A percentile compares a stretch with the other conserved stretches of the same genome.
These are phyloP conservation scores for Penicillium sp. DNA, from an alignment of 2,329 filamentous ascomycete species.

Conservation along the genomic window DNA sequence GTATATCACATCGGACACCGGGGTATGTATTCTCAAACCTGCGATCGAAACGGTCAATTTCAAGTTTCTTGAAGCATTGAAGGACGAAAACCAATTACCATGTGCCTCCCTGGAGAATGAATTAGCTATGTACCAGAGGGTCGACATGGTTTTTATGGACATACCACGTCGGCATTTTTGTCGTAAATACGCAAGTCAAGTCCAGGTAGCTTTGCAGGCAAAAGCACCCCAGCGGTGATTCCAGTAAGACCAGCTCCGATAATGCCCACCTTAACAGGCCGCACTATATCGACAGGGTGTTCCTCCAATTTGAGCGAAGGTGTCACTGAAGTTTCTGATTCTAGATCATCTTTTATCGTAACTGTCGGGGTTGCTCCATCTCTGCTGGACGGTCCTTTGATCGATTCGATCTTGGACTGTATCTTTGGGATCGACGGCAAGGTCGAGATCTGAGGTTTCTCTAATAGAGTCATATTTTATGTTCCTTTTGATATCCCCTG, in stretches of 20 bases:
- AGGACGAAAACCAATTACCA: constrained; percentile 36
- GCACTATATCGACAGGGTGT: constrained; percentile 55
- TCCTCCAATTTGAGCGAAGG: constrained; percentile 43
- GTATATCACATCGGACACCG: constrained; percentile 70
- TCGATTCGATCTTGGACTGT: constrained; percentile 7
- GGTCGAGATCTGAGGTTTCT: constrained; percentile 7
- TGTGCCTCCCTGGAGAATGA: constrained; percentile 46
- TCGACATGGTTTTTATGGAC: constrained; percentile 42
- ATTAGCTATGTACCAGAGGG: constrained; percentile 19
- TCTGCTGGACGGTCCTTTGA: constrained; percentile 12
- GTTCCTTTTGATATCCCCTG: background rate
- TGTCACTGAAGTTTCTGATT: background rate
- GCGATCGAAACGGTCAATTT: constrained; percentile 21
- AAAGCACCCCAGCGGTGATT: constrained; percentile 65
- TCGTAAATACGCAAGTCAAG: constrained; percentile 69
- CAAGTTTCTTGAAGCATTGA: background rate
- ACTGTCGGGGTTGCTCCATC: constrained; percentile 6
- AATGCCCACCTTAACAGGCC: constrained; percentile 59
- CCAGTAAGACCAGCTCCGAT: constrained; percentile 69
- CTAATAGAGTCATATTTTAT: constrained; percentile 21
- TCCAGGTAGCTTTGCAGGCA: constrained; percentile 70
- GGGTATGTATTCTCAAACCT: constrained; percentile 59
- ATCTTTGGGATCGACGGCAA: constrained; percentile 10
- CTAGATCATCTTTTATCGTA: constrained; percentile 13
- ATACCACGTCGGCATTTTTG: constrained; percentile 69